Conservation (phyloP, 176 grass and related monocot genomes). For the Rhynchospora breviuscula region DNA sequence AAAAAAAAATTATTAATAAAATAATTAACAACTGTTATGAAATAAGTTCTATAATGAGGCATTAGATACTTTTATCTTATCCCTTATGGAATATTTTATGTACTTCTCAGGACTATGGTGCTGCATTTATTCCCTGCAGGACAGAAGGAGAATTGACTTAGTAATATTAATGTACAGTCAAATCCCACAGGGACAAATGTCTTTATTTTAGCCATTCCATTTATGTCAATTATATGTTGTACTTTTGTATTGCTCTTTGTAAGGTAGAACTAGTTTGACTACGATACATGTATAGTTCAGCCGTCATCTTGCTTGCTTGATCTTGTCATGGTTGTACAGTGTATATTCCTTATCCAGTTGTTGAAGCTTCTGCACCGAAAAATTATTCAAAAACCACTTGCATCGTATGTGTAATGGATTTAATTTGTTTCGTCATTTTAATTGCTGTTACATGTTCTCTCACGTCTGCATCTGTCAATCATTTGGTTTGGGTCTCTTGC, state of each 20-base stretch:
- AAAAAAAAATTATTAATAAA: neutral
- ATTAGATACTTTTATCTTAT: neutral
- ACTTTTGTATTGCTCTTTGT: neutral
- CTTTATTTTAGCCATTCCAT: neutral
- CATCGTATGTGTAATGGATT: neutral
- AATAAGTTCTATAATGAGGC: neutral
- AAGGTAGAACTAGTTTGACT: neutral
- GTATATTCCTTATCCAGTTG: neutral
- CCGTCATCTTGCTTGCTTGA: neutral
- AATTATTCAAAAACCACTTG: neutral
- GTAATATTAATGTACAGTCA: slow-evolving; percentile 8
- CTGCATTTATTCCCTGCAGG: slow-evolving; percentile 47
- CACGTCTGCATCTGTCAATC: neutral
- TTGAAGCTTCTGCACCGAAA: neutral
- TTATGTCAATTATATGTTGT: neutral
- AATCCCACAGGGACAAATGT: neutral
- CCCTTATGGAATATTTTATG: neutral
- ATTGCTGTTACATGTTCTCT: neutral
- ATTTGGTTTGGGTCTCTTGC: neutral
- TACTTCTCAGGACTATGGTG: slow-evolving; percentile 48
- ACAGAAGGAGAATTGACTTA: slow-evolving; percentile 56
- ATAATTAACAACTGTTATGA: neutral
- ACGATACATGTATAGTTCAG: neutral
- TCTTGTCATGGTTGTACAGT: neutral
- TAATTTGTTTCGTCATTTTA: neutral